Evolutionary conservation across 768 basidiomycete genomes (phyloP).

Genomic region (Phanerochaete carnosa): DNA sequence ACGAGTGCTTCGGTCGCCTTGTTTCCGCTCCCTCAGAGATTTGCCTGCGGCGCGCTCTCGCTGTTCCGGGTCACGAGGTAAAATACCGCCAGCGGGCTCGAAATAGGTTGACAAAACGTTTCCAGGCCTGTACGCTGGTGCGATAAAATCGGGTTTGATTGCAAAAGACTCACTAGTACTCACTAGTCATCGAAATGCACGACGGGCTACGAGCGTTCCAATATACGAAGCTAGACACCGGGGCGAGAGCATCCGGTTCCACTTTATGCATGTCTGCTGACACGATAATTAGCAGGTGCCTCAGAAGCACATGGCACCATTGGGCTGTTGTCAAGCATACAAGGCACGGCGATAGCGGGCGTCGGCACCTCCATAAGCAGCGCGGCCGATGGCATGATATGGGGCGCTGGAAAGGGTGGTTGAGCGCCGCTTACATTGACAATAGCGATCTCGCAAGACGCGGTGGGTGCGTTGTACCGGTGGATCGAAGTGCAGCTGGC

Average conservation of each 20-base stretch:
- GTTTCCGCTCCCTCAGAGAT: no score
- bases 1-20: no score
- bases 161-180: no score
- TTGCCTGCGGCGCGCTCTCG: no score
- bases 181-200: no score
- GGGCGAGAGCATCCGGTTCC: no score
- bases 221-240: no score
- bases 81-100: neutral
- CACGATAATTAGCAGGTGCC: neutral
- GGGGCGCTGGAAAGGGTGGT: no score
- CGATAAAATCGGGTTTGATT: neutral
- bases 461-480: no score
- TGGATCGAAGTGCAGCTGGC: no score
- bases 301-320: neutral
- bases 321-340: neutral
- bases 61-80: neutral
- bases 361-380: neutral
- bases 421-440: neutral
- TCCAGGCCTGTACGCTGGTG: neutral
- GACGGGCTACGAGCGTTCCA: no score
- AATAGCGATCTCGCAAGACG: neutral
- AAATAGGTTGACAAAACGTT: neutral
- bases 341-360: neutral
- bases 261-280: no score
- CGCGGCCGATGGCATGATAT: neutral